A percentile compares a stretch with the other conserved stretches of the same genome.
These are phyloP conservation scores for Phytophthora ohioensis DNA, from an alignment of 352 stramenopile genomes.

Conservation along the genomic window DNA sequence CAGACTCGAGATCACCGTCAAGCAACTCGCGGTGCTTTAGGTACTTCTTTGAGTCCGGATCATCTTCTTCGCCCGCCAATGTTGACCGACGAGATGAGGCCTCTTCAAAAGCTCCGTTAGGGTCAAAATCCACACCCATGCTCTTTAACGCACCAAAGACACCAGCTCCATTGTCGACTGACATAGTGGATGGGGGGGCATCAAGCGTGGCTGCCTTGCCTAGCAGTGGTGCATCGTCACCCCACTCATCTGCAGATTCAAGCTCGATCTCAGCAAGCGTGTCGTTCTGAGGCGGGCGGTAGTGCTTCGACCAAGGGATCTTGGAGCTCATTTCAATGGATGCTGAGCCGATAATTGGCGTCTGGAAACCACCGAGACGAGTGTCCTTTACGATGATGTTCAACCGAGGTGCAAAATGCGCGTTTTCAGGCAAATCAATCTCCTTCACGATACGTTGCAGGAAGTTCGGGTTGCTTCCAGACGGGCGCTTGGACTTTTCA, in stretches of 20 bases:
- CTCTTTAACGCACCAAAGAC: constrained; percentile 89
- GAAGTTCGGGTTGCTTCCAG: constrained; percentile 90
- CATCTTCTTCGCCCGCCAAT: constrained; percentile 60
- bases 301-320: constrained; percentile 86
- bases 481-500: constrained; percentile 86
- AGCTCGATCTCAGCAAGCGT: constrained; percentile 75
- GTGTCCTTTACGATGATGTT: constrained; percentile 93
- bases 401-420: constrained; percentile 87
- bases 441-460: constrained; percentile 90
- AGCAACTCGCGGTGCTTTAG: constrained; percentile 78
- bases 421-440: constrained; percentile 88
- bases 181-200: constrained; percentile 44
- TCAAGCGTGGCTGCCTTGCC: constrained; percentile 32
- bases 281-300: constrained; percentile 73
- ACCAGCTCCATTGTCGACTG: constrained; percentile 79
- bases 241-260: constrained; percentile 64
- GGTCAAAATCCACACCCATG: constrained; percentile 85
- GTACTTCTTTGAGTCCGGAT: constrained; percentile 77
- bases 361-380: constrained; percentile 87
- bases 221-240: constrained; percentile 64
- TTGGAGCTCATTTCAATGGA: constrained; percentile 89
- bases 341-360: constrained; percentile 82
- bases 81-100: constrained; percentile 63
- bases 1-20: constrained; percentile 71
- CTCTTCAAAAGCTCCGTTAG: constrained; percentile 68